These are phyloP conservation scores for Debaryomycetaceae sp. DNA, from an alignment of 1,139 yeast species.

Conservation along the genomic window DNA sequence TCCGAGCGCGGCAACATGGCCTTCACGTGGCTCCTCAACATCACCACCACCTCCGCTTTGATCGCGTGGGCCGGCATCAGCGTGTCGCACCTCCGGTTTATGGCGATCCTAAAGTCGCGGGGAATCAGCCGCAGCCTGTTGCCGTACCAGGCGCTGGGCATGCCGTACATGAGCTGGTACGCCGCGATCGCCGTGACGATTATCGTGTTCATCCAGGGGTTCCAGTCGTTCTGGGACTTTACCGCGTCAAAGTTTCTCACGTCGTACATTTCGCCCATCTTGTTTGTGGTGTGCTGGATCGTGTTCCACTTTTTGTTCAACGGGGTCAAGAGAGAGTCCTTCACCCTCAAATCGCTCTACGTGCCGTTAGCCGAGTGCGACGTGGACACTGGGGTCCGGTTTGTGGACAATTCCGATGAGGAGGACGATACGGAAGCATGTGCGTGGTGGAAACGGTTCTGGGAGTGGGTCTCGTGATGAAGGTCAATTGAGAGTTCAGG, in stretches of 20 bases:
- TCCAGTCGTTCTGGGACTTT: slow-evolving; percentile 46
- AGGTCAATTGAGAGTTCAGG: too few species aligned
- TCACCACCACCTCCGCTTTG: slow-evolving; percentile 68
- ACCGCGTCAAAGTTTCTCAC: slow-evolving; percentile 49
- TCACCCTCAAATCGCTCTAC: slow-evolving; percentile 22
- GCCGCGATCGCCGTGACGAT: slow-evolving; percentile 40
- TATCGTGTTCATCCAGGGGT: slow-evolving; percentile 63
- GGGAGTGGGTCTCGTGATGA: slow-evolving; percentile 20
- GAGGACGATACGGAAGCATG: slow-evolving; percentile 34
- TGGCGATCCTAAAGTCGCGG: slow-evolving; percentile 46
- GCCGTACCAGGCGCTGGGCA: slow-evolving; percentile 58
- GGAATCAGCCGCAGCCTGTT: slow-evolving; percentile 48
- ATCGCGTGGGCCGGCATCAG: slow-evolving; percentile 67
- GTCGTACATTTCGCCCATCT: slow-evolving; percentile 52
- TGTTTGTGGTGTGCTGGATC: slow-evolving; percentile 42
- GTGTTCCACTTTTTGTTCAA: slow-evolving; percentile 41
- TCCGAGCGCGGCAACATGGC: slow-evolving; percentile 57
- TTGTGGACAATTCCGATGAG: slow-evolving; percentile 39
- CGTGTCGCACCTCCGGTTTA: slow-evolving; percentile 55
- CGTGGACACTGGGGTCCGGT: slow-evolving; percentile 51
- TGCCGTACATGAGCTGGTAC: slow-evolving; percentile 58
- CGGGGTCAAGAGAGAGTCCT: slow-evolving; percentile 24
- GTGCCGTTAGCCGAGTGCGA: slow-evolving; percentile 45
- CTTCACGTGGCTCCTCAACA: slow-evolving; percentile 75
- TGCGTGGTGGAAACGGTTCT: slow-evolving; percentile 45